Evolutionary conservation across 1,139 yeast genomes (phyloP).

Genomic region (Scheffersomyces segobiensis): DNA sequence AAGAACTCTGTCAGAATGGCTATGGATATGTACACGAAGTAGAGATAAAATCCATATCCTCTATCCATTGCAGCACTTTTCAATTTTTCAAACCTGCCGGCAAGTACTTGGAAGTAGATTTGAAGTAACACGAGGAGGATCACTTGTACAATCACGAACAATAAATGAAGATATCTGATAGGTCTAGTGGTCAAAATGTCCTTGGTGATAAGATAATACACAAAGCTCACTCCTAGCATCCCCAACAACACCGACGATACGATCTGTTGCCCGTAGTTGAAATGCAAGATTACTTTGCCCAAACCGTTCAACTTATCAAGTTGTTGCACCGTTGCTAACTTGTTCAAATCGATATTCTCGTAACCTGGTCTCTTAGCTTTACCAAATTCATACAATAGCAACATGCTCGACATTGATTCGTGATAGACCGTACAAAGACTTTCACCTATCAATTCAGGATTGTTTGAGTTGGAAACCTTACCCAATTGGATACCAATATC

Average conservation of each 20-base stretch:
- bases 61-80: background rate
- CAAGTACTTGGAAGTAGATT: background rate
- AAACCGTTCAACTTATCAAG: background rate
- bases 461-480: conserved; percentile 34
- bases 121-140: background rate
- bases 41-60: background rate
- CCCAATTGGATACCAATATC: conserved; percentile 55
- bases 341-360: background rate
- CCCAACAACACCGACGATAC: background rate
- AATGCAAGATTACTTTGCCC: background rate
- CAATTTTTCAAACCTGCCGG: background rate
- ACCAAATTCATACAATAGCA: background rate
- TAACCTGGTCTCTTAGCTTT: background rate
- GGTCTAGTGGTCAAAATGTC: background rate
- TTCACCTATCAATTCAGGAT: conserved; percentile 39
- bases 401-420: conserved; percentile 2
- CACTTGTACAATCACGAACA: background rate
- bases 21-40: background rate
- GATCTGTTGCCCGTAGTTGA: background rate
- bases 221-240: background rate
- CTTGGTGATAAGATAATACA: background rate
- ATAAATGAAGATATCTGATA: background rate
- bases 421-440: conserved; percentile 41
- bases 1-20: background rate
- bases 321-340: background rate